A percentile compares a stretch with the other conserved stretches of the same genome.
These are phyloP conservation scores for Fusarium avenaceum DNA, from an alignment of 2,329 filamentous ascomycete species.

Conservation along the genomic window DNA sequence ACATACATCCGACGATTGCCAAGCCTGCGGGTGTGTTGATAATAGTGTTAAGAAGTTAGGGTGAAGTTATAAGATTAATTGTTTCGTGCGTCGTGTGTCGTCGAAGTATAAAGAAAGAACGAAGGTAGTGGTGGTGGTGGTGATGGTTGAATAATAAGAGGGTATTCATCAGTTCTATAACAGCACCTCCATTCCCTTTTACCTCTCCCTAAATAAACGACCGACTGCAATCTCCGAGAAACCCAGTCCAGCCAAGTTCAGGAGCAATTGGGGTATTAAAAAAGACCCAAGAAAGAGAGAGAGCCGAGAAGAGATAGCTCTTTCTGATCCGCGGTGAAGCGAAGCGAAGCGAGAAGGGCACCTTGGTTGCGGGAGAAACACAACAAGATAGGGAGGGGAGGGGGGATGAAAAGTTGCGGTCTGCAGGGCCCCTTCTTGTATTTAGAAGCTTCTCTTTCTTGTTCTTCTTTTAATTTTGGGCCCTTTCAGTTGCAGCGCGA, in stretches of 20 bases:
- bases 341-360: slow-evolving; percentile 4
- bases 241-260: slow-evolving; percentile 43
- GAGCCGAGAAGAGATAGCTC: background rate
- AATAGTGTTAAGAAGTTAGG: background rate
- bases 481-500: background rate
- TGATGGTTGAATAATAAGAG: slow-evolving; percentile 15
- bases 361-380: slow-evolving; percentile 40
- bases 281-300: background rate
- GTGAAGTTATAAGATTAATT: slow-evolving; percentile 10
- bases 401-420: slow-evolving; percentile 45
- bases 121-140: slow-evolving; percentile 15
- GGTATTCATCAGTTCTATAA: slow-evolving; percentile 31
- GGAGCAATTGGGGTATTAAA: background rate
- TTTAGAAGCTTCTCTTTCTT: slow-evolving; percentile 8
- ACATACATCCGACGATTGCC: slow-evolving; percentile 40
- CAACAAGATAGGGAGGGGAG: slow-evolving; percentile 2
- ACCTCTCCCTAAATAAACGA: slow-evolving; percentile 22
- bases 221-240: slow-evolving; percentile 43
- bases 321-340: slow-evolving; percentile 42
- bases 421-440: slow-evolving; percentile 42
- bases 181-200: slow-evolving; percentile 32
- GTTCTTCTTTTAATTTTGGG: background rate
- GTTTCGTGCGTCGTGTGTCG: background rate
- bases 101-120: slow-evolving; percentile 1
- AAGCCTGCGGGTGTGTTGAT: background rate